A percentile compares a stretch with the other conserved stretches of the same genome.
phyloP scores from a whole-genome alignment of 139 green algal species.

The Trebouxia sp. region DNA sequence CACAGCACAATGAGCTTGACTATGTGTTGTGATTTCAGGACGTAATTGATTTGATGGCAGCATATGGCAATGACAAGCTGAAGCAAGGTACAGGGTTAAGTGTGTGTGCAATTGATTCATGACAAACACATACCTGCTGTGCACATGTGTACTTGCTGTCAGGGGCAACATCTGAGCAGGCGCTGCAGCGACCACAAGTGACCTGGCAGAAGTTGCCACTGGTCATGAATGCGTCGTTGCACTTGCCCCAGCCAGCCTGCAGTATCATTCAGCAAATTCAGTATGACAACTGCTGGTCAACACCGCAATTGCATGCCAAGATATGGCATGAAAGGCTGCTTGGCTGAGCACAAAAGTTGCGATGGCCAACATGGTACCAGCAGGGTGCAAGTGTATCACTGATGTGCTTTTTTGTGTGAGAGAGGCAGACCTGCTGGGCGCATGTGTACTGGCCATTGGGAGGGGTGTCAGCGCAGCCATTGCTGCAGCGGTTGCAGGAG shows the following conservation, averaged over 20 bases:
- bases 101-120: no score
- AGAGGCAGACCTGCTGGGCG: neutral
- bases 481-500: neutral
- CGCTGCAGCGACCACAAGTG: neutral
- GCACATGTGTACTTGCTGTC: constrained; percentile 12
- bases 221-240: constrained; percentile 3
- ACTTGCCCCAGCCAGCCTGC: constrained; percentile 8
- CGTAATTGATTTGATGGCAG: no score
- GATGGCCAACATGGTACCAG: no score
- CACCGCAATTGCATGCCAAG: no score
- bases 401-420: no score
- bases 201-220: neutral
- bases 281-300: no score
- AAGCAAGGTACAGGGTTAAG: neutral
- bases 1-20: no score
- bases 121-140: constrained; percentile 6
- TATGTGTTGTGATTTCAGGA: no score
- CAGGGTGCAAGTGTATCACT: no score
- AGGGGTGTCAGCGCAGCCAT: neutral
- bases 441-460: neutral
- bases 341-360: no score
- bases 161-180: neutral
- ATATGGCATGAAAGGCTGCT: no score
- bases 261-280: neutral
- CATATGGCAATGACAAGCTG: neutral